Conservation (phyloP, 2,329 filamentous ascomycete species). For the Penicillium rolfsii region DNA sequence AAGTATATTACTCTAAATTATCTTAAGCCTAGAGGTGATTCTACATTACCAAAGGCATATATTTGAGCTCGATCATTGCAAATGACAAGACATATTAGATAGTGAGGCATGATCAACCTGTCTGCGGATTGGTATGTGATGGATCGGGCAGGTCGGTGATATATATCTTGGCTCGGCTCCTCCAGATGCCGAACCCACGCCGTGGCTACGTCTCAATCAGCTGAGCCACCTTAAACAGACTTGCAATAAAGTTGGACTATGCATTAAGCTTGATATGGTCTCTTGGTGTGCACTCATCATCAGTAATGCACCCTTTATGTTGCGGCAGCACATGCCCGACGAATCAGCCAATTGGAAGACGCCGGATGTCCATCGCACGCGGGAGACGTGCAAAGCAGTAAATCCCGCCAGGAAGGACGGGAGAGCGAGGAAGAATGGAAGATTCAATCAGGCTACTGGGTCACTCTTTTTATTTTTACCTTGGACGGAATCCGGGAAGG, state of each 20-base stretch:
- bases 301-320: neutral
- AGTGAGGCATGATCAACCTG: neutral
- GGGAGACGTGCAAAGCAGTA: neutral
- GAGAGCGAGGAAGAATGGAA: neutral
- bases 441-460: neutral
- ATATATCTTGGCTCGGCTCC: conserved; percentile 2
- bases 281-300: neutral
- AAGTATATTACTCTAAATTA: neutral
- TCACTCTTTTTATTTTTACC: neutral
- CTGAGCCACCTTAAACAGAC: neutral
- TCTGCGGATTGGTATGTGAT: neutral
- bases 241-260: too few species aligned
- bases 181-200: neutral
- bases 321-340: neutral
- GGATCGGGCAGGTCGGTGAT: neutral
- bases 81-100: neutral
- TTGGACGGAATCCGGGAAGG: neutral
- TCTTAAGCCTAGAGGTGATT: neutral
- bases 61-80: neutral
- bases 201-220: neutral
- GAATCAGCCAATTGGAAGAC: conserved; percentile 3
- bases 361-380: neutral
- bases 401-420: neutral
- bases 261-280: neutral
- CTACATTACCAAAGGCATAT: neutral